Conservation (phyloP, 1,284 basidiomycete genomes). For the Schizophyllum amplum region DNA sequence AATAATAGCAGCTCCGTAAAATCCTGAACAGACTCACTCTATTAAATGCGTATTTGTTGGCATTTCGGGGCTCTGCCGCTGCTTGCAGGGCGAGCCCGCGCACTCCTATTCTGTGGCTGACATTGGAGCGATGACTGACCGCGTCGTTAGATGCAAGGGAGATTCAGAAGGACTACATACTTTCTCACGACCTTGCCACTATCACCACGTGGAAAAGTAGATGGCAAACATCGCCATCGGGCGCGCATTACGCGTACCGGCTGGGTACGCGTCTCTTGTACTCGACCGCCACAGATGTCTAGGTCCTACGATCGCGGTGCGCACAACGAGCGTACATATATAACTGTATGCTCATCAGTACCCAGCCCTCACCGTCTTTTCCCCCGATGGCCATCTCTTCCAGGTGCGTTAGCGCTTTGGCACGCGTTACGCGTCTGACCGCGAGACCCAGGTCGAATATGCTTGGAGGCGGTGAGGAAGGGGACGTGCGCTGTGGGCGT, state of each 20-base stretch:
- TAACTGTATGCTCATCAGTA: neutral
- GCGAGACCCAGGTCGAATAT: slow-evolving; percentile 86
- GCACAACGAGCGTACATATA: slow-evolving; percentile 10
- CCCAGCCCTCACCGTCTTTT: slow-evolving; percentile 87
- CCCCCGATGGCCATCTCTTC: slow-evolving; percentile 91
- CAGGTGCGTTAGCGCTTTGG: slow-evolving; percentile 44
- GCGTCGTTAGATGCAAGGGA: too few relatives aligned
- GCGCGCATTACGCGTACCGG: neutral
- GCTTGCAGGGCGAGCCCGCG: too few relatives aligned
- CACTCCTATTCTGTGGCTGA: too few relatives aligned
- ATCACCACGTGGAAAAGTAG: neutral
- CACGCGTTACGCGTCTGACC: slow-evolving; percentile 12
- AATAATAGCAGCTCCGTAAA: too few relatives aligned
- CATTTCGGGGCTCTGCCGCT: too few relatives aligned
- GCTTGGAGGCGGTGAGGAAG: slow-evolving; percentile 94
- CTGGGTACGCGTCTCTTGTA: slow-evolving; percentile 3
- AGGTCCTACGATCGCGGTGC: slow-evolving; percentile 76
- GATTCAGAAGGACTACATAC: too few relatives aligned
- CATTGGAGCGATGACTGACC: too few relatives aligned
- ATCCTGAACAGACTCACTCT: too few relatives aligned
- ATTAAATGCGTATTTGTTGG: too few relatives aligned
- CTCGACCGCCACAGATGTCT: slow-evolving; percentile 39
- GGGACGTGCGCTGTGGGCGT: slow-evolving; percentile 98
- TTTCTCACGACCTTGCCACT: too few relatives aligned
- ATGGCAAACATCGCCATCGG: neutral